A percentile compares a stretch with the other conserved stretches of the same genome.
These are phyloP conservation scores for Amesomyces nigricolor DNA, from an alignment of 2,329 filamentous ascomycete species.

Conservation along the genomic window DNA sequence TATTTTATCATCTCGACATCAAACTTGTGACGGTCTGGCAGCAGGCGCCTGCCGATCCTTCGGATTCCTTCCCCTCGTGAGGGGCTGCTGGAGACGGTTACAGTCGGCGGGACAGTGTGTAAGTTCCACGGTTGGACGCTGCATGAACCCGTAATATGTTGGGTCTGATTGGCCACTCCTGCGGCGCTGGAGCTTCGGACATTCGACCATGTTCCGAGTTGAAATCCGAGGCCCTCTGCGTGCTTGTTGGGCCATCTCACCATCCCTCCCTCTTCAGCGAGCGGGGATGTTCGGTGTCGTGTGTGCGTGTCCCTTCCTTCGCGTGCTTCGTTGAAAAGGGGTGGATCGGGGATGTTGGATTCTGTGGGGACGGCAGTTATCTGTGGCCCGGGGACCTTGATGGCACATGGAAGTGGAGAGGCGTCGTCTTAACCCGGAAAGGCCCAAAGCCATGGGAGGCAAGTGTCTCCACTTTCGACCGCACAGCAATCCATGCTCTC, in stretches of 20 bases:
- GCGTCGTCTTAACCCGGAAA: no score
- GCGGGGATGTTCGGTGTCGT: no score
- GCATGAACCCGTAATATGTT: slow-evolving; percentile 7
- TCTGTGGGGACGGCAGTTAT: background rate
- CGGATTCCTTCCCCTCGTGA: background rate
- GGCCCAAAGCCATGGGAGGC: no score
- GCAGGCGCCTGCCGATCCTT: no score
- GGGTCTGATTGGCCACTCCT: slow-evolving; percentile 5
- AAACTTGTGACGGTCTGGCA: no score
- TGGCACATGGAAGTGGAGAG: background rate
- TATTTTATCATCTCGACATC: no score
- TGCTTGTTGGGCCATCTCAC: background rate
- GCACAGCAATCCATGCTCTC: no score
- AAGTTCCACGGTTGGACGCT: background rate
- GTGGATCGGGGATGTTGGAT: no score
- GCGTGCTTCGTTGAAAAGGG: no score
- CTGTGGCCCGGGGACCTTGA: background rate
- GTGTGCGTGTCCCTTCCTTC: no score
- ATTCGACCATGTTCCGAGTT: slow-evolving; percentile 1
- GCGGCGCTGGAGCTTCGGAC: slow-evolving; percentile 2
- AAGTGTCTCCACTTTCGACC: no score
- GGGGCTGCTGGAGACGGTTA: slow-evolving; percentile 1
- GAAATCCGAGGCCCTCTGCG: background rate
- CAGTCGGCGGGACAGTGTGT: slow-evolving; percentile 1
- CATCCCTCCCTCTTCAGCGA: background rate